Conservation (phyloP, 164 flowering plant species). For the Kingdonia uniflora region DNA sequence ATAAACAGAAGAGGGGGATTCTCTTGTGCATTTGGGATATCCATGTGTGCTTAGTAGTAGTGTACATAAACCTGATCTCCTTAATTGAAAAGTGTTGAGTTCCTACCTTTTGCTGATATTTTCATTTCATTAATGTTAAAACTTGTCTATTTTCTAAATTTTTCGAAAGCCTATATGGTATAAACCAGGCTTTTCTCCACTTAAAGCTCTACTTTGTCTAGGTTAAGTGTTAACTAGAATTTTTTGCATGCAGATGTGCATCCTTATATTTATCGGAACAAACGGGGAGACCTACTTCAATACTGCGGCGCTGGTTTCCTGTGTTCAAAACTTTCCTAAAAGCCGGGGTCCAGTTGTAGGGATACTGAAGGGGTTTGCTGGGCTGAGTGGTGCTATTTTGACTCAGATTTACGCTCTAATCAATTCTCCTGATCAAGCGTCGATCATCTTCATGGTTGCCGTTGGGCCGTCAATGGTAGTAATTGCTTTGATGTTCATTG, state of each 20-base stretch:
- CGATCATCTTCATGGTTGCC: conserved; percentile 88
- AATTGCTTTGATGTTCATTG: conserved; percentile 69
- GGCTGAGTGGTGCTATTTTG: conserved; percentile 83
- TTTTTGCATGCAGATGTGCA: conserved; percentile 67
- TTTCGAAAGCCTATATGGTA: no score
- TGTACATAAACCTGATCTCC: no score
- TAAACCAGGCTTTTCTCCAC: no score
- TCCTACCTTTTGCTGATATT: no score
- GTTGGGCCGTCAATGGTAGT: conserved; percentile 88
- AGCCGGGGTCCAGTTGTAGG: conserved; percentile 94
- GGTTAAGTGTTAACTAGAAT: neutral
- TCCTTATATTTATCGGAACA: conserved; percentile 84
- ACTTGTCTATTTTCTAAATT: no score
- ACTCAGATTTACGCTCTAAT: conserved; percentile 70
- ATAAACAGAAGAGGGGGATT: no score
- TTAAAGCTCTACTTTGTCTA: no score
- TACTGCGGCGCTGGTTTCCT: conserved; percentile 79
- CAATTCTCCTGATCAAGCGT: conserved; percentile 71
- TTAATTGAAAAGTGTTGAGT: no score
- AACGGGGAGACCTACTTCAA: conserved; percentile 97
- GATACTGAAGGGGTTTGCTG: conserved; percentile 93
- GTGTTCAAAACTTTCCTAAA: conserved; percentile 96
- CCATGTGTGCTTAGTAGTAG: no score
- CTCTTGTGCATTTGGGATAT: no score
- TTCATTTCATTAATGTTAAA: no score